These are phyloP conservation scores for Euphrasia arctica DNA, from an alignment of 305 asterid genomes.

Conservation along the genomic window DNA sequence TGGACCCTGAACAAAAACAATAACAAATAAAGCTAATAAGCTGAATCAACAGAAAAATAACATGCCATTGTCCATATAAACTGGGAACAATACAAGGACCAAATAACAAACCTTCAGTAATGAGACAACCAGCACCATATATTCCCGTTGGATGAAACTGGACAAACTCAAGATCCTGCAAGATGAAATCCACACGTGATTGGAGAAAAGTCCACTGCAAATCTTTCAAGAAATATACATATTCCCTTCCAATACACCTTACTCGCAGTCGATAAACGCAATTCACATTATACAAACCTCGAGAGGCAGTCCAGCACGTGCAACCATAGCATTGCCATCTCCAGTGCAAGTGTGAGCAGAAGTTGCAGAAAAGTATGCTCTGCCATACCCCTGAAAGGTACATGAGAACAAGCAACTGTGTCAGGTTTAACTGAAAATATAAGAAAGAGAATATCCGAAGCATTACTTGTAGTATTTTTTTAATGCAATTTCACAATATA, in stretches of 20 bases:
- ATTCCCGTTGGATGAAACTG: slow-evolving; percentile 99
- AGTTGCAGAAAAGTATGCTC: slow-evolving; percentile 98
- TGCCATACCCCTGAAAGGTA: slow-evolving; percentile 79
- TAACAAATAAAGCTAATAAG: slow-evolving; percentile 7
- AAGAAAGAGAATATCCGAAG: slow-evolving; percentile 8
- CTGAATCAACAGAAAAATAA: slow-evolving; percentile 3
- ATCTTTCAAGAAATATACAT: neutral
- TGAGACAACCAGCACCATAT: slow-evolving; percentile 99
- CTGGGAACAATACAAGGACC: slow-evolving; percentile 2
- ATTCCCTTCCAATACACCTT: slow-evolving; percentile 1
- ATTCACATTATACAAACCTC: slow-evolving; percentile 51
- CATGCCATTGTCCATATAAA: slow-evolving; percentile 1
- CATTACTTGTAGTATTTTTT: neutral
- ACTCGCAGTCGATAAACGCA: neutral
- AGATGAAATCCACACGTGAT: slow-evolving; percentile 21
- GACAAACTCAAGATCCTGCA: slow-evolving; percentile 94
- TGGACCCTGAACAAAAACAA: slow-evolving; percentile 70
- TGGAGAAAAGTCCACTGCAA: slow-evolving; percentile 19
- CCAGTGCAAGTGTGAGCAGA: slow-evolving; percentile 99
- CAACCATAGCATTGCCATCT: slow-evolving; percentile 99
- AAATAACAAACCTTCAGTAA: slow-evolving; percentile 77
- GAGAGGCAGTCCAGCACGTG: slow-evolving; percentile 97
- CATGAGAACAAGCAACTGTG: slow-evolving; percentile 16
- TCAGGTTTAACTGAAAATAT: slow-evolving; percentile 19
- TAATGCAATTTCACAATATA: slow-evolving; percentile 19